Base-by-base conservation (phyloP, 1,284 basidiomycete species). In the Pyrrhoderma noxium region DNA sequence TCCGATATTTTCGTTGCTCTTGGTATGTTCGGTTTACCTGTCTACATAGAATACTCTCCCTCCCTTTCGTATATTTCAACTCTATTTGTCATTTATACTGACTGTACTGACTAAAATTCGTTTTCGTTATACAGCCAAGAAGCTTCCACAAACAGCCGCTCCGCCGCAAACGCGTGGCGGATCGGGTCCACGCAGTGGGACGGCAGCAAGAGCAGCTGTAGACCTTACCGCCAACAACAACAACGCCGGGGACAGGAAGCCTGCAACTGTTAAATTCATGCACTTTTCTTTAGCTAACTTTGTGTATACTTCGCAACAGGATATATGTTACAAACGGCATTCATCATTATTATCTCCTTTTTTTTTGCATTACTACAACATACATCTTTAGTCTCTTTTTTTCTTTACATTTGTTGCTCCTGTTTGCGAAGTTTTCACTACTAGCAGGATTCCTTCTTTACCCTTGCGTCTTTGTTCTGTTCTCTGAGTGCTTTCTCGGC, bases 1-100 rank as follows among this genome's bases (percentile, higher is more conserved):
- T 70, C 83, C 47, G 89, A 91, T 52, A 83, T 95, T 61, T 97
- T 95, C 70, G 85, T 82, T 52, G 81, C 85, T 23, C 93, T 95
- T 58, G 89, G 88, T 89, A 57, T 54, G 80, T 68, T 5, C 5
- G 14, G 8, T 9, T n/a, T 22, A n/a, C 21, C 21, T 14, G n/a
- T 8, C 38, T n/a, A 16, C 16, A 7, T 8, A 7, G 16, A 40
- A 7, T 7, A n/a, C 8, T 47, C 48, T 13, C 11, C 25, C 38
- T 50, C 42, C 48, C 38, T 52, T 45, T 56, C 19, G 13, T 38
- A 51, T 49, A 27, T 37, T 23, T 43, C 47, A 51, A 27, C 42
- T 44, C 52, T 46, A 19, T 14, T 16, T 14, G 23, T 13, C 23
- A 47, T 45, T n/a, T 53, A 51, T 41, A 41, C 23, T 8, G 40